Conservation (phyloP, 345 rosid genomes). For the Gossypium turneri region DNA sequence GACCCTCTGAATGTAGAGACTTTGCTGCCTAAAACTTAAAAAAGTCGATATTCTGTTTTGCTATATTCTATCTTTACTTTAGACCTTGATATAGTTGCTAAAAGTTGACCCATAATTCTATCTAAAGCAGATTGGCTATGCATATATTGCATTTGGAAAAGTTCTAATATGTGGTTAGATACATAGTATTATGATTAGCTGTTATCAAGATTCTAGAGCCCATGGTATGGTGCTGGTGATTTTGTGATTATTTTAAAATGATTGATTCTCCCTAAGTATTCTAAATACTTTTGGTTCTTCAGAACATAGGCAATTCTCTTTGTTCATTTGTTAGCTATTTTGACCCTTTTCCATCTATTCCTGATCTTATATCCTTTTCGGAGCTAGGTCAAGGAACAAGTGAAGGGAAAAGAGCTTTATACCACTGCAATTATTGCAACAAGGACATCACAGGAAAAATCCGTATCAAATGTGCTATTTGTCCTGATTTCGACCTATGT, state of each 20-base stretch:
- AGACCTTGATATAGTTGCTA: slow-evolving; percentile 1
- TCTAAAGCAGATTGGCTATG: not conserved
- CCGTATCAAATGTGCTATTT: slow-evolving; percentile 84
- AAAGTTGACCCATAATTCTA: not conserved
- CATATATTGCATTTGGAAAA: not conserved
- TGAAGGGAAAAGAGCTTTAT: slow-evolving; percentile 81
- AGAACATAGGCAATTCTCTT: not conserved
- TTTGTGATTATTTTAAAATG: not conserved
- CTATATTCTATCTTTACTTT: not conserved
- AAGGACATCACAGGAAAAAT: slow-evolving; percentile 89
- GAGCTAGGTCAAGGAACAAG: slow-evolving; percentile 62
- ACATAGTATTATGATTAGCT: not conserved
- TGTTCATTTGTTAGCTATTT: slow-evolving; percentile 7
- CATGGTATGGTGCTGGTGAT: slow-evolving; percentile 1
- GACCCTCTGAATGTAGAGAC: not conserved
- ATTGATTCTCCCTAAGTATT: not conserved
- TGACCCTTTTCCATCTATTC: not conserved
- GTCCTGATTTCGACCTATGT: slow-evolving; percentile 98
- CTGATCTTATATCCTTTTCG: slow-evolving; percentile 10
- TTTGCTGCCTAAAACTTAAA: not conserved
- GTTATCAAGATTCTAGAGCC: not conserved
- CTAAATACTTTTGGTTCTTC: not conserved
- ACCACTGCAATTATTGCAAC: slow-evolving; percentile 96
- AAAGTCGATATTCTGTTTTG: not conserved
- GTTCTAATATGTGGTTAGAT: not conserved